These are phyloP conservation scores for Mucor piriformis DNA, from an alignment of 371 early-diverging fungal species.

Conservation along the genomic window DNA sequence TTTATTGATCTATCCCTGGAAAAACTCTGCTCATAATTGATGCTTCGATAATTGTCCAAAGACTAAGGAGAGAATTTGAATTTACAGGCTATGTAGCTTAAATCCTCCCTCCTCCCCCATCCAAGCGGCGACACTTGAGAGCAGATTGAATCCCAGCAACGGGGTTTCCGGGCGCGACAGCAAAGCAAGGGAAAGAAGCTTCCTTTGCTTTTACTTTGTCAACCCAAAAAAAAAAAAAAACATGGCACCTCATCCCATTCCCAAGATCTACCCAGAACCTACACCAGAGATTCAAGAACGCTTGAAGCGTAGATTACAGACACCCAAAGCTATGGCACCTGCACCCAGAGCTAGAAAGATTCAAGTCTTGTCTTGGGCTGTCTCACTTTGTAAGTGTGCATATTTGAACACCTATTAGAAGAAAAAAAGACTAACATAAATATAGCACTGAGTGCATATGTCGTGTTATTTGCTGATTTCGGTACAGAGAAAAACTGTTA, in stretches of 20 bases:
- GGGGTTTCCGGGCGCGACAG: too few species aligned
- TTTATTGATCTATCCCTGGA: too few species aligned
- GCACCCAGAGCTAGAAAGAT: constrained; percentile 37
- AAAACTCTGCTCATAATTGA: too few species aligned
- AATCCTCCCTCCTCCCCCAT: too few species aligned
- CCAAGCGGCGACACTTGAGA: too few species aligned
- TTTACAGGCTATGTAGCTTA: too few species aligned
- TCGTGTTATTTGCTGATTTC: constrained; percentile 53
- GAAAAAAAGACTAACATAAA: background rate
- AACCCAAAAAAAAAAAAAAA: background rate
- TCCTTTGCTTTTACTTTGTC: background rate
- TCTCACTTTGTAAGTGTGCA: constrained; percentile 38
- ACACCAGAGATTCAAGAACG: constrained; percentile 28
- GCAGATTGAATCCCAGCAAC: too few species aligned
- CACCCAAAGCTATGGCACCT: constrained; percentile 41
- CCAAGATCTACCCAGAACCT: constrained; percentile 10
- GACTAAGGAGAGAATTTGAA: too few species aligned
- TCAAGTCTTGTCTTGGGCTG: constrained; percentile 42
- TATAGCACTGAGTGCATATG: constrained; percentile 44
- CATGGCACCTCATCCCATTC: constrained; percentile 21
- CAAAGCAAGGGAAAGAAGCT: too few species aligned
- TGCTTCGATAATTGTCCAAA: too few species aligned
- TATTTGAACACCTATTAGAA: background rate
- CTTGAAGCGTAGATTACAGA: constrained; percentile 36
- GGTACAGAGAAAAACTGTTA: constrained; percentile 50